Conservation (phyloP, 2,329 filamentous ascomycete species). For the Xylaria sp. region DNA sequence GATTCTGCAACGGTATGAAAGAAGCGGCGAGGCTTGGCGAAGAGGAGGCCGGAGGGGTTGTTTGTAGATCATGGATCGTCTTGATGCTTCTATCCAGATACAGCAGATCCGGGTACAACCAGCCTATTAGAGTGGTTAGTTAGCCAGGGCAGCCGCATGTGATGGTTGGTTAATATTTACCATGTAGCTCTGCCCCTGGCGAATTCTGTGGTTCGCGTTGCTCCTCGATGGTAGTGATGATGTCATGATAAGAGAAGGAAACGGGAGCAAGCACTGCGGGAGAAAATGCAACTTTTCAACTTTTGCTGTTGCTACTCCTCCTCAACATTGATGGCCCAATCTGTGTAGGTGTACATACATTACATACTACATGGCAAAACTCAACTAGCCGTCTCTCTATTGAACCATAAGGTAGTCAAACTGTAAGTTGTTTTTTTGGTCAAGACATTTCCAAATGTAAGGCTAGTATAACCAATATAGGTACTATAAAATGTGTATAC, state of each 20-base stretch:
- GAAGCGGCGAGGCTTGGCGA: conserved; percentile 13
- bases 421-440: no score
- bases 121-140: neutral
- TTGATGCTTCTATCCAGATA: neutral
- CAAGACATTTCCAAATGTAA: no score
- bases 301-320: neutral
- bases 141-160: conserved; percentile 14
- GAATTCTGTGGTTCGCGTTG: neutral
- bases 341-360: no score
- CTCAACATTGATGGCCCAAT: no score
- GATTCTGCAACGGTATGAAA: neutral
- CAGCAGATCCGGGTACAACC: neutral
- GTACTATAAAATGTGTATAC: no score
- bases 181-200: conserved; percentile 14
- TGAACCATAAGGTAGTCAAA: no score
- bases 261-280: no score
- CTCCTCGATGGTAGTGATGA: conserved; percentile 1
- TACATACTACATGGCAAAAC: no score
- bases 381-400: no score
- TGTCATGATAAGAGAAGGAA: conserved; percentile 22
- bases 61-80: conserved; percentile 23
- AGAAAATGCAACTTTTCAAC: neutral
- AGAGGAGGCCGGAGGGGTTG: conserved; percentile 11
- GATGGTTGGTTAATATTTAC: conserved; percentile 15
- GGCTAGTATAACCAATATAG: no score